Base-by-base conservation (phyloP, 805 yeast species). In the Hermanozyma aechmeae region DNA sequence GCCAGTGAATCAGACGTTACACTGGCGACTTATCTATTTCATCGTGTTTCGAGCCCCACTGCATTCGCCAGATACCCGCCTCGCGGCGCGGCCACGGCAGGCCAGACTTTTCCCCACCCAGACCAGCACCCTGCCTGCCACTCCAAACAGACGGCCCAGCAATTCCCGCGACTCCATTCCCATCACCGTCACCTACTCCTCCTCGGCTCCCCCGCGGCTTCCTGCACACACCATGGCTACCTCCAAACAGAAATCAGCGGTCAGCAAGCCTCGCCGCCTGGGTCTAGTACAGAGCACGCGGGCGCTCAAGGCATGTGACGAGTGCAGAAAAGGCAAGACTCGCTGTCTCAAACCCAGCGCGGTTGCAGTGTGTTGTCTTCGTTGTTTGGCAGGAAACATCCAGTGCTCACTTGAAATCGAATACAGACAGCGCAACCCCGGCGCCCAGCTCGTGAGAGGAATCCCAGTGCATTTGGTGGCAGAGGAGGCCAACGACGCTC, bases 291-390 rank as follows among this genome's bases (percentile, higher is more conserved):
- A 25, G n/a, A 26, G 6, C 6, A 26, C 57, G 6, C 39, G 80
- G 24, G 71, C 77, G 0, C 40, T 67, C 1, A 58, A 55, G 27
- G 81, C 81, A 1, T 74, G 81, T 46, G 65, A 63, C 5, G 44
- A 58, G 6, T 74, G 81, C 43, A 58, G 79, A 25, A 62, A 58
- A 28, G 73, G 68, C 35, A 74, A 74, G 53, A 69, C 84, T 1
- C 53, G 80, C 33, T 79, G 86, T 39, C 68, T 76, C 43, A 68
- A 76, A 28, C 61, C 73, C 9, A 59, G 69, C 1, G 61, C 53
- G 15, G 57, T 64, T 12, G 40, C 53, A 5, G 48, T 55, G 6
- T 58, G 72, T 3, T 78, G 86, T 52, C 50, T 76, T 13, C 52
- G 84, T 14, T 79, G 86, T 43, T 51, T 60, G 1, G 71, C 76